phyloP scores from a whole-genome alignment of 1,284 basidiomycete genomes.

The Anthracocystis walkeri region DNA sequence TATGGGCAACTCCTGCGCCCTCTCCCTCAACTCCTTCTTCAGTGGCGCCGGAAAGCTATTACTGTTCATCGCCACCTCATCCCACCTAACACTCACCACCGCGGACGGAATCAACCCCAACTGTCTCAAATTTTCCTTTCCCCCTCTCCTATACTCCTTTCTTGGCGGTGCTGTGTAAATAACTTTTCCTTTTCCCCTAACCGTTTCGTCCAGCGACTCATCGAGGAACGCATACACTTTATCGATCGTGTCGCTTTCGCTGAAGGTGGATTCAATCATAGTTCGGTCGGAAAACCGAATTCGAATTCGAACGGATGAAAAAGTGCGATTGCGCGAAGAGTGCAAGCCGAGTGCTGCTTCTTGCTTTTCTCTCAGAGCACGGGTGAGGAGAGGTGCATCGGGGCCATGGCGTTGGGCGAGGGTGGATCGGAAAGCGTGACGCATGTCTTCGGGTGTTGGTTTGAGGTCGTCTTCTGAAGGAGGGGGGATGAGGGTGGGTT shows the following conservation, averaged over 20 bases:
- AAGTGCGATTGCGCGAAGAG: conserved; percentile 77
- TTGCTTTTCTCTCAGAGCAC: conserved; percentile 77
- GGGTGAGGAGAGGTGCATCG: conserved; percentile 81
- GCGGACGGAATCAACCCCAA: conserved; percentile 84
- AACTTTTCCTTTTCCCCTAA: conserved; percentile 77
- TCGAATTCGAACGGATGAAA: conserved; percentile 83
- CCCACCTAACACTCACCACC: conserved; percentile 80
- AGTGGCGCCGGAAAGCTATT: conserved; percentile 43
- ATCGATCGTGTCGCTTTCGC: conserved; percentile 80
- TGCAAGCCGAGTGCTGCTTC: conserved; percentile 73
- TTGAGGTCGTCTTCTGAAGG: conserved; percentile 70
- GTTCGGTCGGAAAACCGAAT: conserved; percentile 83
- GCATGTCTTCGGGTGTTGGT: conserved; percentile 80
- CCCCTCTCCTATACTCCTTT: conserved; percentile 82
- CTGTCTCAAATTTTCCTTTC: conserved; percentile 77
- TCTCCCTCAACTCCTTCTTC: conserved; percentile 14
- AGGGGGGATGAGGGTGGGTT: background rate
- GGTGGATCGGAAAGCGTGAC: conserved; percentile 76
- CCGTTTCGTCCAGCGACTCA: conserved; percentile 77
- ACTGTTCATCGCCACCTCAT: conserved; percentile 77
- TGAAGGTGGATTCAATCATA: conserved; percentile 82
- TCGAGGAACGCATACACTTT: conserved; percentile 85
- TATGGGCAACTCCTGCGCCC: conserved; percentile 29
- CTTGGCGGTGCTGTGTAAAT: conserved; percentile 84
- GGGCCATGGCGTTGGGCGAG: conserved; percentile 77